Base-by-base conservation (phyloP, 441 rosid genomes). In the Croton laevigatus region DNA sequence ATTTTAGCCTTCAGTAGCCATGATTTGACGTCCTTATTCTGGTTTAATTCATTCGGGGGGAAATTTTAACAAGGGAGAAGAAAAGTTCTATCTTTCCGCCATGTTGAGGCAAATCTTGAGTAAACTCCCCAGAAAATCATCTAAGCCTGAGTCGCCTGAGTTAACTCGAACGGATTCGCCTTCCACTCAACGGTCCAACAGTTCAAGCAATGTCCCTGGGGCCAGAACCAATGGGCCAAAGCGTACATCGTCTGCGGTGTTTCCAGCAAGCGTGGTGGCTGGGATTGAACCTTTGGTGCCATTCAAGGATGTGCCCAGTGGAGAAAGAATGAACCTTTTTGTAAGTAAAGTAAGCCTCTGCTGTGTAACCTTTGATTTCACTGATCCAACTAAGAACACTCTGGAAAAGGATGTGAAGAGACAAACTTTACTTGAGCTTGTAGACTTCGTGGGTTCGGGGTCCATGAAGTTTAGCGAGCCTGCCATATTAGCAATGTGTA, bases 301-400 rank as follows among this genome's bases (percentile, higher is more conserved):
- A 0, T 93, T 93, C 75, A 91, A 88, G 58, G 92, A 91, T n/a
- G 98, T 91, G 40, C 86, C 91, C 0, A 83, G 40, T 80, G 75
- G 87, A 1, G 97, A 93, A 75, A 89, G 83, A 74, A 78, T 88
- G 83, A 88, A 83, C 67, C 91, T 93, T 67, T 93, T 93, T 65
- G 91, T 88, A 60, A 89, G 94, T 65, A 93, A 93, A 85, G 88
- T 88, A 17, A 93, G 94, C 69, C 83, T 93, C 36, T 93, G 97
- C 76, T 93, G 98, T 45, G 94, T 88, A 16, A 84, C 89, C 0
- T 91, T 91, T 44, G 97, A 91, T 87, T 91, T 91, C 83, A 75
- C 86, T n/a, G 93, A 88, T 80, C 87, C 93, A 10, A 79, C 78
- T 63, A 89, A 88, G 81, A 88, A 84, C 77, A 81, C 86, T 1